Percentiles rank a stretch among this genome's conserved stretches.
Conservation (phyloP, 495 filamentous ascomycete genomes). For the Penicillium robsamsonii region DNA sequence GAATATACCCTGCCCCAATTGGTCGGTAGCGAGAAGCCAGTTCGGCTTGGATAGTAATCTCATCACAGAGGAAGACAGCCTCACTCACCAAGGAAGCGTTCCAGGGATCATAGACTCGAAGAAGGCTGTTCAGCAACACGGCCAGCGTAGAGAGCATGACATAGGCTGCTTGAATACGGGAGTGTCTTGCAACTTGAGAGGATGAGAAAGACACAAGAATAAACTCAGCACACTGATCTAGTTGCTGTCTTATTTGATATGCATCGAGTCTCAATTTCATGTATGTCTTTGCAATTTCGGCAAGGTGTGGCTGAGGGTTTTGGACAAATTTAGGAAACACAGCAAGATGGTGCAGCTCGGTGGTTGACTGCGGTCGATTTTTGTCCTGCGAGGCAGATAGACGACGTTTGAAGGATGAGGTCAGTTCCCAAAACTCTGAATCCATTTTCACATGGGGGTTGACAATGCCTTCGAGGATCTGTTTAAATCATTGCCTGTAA, state of each 20-base stretch:
- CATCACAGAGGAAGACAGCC: conserved; percentile 15
- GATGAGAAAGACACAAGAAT: not conserved
- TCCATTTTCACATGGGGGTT: conserved; percentile 30
- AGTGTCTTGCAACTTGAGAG: conserved; percentile 10
- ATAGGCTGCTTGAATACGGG: conserved; percentile 25
- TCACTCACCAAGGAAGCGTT: conserved; percentile 18
- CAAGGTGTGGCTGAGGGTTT: conserved; percentile 17
- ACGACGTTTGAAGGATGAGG: conserved; percentile 8
- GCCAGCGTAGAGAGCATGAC: conserved; percentile 22
- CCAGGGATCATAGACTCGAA: conserved; percentile 23
- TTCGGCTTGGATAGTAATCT: conserved; percentile 20
- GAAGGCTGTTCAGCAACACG: conserved; percentile 32
- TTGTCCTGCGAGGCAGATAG: not conserved
- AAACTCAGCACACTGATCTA: conserved; percentile 2
- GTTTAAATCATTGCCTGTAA: not conserved
- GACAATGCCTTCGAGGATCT: conserved; percentile 38
- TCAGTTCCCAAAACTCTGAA: conserved; percentile 20
- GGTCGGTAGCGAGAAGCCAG: conserved; percentile 20
- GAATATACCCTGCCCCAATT: conserved; percentile 23
- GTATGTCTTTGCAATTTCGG: conserved; percentile 24
- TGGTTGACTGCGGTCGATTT: conserved; percentile 10
- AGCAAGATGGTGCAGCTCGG: conserved; percentile 17
- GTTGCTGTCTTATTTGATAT: conserved; percentile 9
- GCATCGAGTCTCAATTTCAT: conserved; percentile 16
- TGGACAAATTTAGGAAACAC: conserved; percentile 24